Base-by-base conservation (phyloP, 441 rosid genomes). In the Raphanus hybrid region DNA sequence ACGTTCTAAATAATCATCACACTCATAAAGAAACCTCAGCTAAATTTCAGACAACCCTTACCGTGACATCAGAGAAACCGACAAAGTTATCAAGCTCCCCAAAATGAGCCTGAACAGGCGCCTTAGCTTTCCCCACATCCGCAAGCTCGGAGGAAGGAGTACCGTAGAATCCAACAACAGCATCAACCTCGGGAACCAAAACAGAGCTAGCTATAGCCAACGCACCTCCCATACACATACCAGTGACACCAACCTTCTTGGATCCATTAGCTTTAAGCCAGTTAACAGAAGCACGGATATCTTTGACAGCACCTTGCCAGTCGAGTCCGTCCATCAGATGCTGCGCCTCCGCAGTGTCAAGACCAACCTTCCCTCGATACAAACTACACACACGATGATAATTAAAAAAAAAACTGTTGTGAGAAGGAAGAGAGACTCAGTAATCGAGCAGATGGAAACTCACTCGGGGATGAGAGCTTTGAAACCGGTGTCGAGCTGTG, bases 141-240 rank as follows among this genome's bases (percentile, higher is more conserved):
- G 98, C 98, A 20, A 95, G 98, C 80, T 86, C 86, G 0, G 94
- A 71, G 26, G 97, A 85, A 79, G 98, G 97, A 65, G 87, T 86
- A 23, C 99, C 99, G 65, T 93, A 95, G 75, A 95, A 95, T 18
- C 92, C 90, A 55, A 90, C 99, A 80, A 84, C 97, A 71, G 95
- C 90, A 84, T 93, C 98, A 20, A 90, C 95, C 73, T 84, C 95
- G 8, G 91, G 97, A 77, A 89, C 87, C 84, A 93, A 87, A 77
- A 89, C 99, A 71, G 99, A 88, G 80, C 94, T 93, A 77, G 98
- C 97, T 76, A 95, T 87, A 64, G 97, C 79, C 58, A 95, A 83
- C 67, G 98, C 98, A 74, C 97, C 95, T 20, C 96, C 99, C 98
- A 95, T 93, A 87, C 99, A 95, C 81, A 73, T 91, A 67, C 99